Evolutionary conservation across 2,329 filamentous ascomycete species (phyloP).

Genomic region (Penicillium sclerotigenum): DNA sequence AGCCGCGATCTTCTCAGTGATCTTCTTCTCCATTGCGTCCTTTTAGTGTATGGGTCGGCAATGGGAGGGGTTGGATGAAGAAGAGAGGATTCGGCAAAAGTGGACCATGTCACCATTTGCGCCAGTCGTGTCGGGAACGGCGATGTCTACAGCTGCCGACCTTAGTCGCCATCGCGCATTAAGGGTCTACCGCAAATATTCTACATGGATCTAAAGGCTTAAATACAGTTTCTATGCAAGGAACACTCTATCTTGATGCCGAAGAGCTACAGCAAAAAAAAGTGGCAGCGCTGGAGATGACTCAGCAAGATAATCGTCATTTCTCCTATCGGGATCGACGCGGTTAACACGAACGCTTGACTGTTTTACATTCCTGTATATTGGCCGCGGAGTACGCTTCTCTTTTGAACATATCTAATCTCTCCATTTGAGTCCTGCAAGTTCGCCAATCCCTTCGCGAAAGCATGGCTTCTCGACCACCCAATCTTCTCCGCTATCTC

Average conservation of each 20-base stretch:
- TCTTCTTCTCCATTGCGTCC: constrained; percentile 73
- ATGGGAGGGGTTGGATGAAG: constrained; percentile 18
- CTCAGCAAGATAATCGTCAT: constrained; percentile 2
- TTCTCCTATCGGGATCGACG: background rate
- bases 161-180: constrained; percentile 13
- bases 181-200: background rate
- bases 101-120: constrained; percentile 20
- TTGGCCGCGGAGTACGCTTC: background rate
- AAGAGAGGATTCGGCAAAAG: constrained; percentile 21
- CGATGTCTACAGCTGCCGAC: constrained; percentile 20
- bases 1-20: constrained; percentile 91
- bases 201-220: background rate
- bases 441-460: background rate
- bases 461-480: constrained; percentile 11
- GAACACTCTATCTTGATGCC: background rate
- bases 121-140: constrained; percentile 18
- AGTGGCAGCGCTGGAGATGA: constrained; percentile 1
- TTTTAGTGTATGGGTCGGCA: constrained; percentile 12
- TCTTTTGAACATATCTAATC: background rate
- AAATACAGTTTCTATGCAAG: background rate
- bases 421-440: no score
- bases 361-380: background rate
- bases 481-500: constrained; percentile 14
- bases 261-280: background rate
- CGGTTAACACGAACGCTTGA: background rate